Base-by-base conservation (phyloP, 352 stramenopile species). In the Phytophthora sp. region DNA sequence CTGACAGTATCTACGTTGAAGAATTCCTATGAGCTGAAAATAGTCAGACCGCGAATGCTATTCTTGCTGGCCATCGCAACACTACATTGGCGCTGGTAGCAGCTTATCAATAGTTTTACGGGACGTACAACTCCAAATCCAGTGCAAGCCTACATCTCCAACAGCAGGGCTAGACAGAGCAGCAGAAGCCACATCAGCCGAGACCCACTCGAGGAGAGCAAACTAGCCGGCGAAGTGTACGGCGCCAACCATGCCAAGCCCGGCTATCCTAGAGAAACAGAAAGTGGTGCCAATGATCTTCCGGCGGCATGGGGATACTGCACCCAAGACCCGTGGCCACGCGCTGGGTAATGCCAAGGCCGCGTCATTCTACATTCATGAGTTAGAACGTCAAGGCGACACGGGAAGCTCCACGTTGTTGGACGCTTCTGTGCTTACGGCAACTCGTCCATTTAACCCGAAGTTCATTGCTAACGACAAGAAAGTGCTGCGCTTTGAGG, bases 401-500 rank as follows among this genome's bases (percentile, higher is more conserved):
- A 65, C 52, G 7, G 72, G 65, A 21, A 62, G 74, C 42, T 74
- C 74, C 15, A 89, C 77, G n/a, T 71, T 92, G 31, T 64, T 88
- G 38, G 66, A 76, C 35, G 68, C 74, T 0, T 71, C 75, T 18
- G 52, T 74, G 18, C 55, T 86, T 18, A 71, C 57, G n/a, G 69
- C 77, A 21, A 70, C 65, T 9, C 71, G 69, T 8, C 82, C 83
- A 15, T 93, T 90, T 50, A 80, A 82, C 36, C 84, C 84, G 1
- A 75, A 68, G 20, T 92, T 92, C 45, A 91, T 92, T 58, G 80
- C 74, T 12, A 79, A 88, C 35, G 84, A 93, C 73, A 93, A 93
- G 57, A 90, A 91, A 59, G 86, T 96, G 44, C 67, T 96, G 23
- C 85, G 88, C 45, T 97, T 97, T 30, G 89, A 89, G 33, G 82